Percentiles rank a stretch among this genome's conserved stretches.
These are phyloP conservation scores for Cyclanthera cordifolia DNA, from an alignment of 306 rosid species.

Conservation along the genomic window DNA sequence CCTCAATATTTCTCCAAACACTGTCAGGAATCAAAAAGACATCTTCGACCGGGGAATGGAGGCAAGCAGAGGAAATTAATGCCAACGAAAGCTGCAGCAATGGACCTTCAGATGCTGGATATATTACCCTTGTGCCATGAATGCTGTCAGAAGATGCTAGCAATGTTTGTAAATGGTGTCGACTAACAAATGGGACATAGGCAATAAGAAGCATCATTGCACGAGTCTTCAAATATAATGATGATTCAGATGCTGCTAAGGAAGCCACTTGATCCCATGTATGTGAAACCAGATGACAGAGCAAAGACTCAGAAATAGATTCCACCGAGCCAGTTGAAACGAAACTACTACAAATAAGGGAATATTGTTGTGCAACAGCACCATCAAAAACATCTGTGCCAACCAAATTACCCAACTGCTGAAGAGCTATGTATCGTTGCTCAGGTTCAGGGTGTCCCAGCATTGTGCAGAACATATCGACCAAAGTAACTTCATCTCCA, in stretches of 20 bases:
- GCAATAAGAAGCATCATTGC: conserved; percentile 66
- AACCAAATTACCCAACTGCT: conserved; percentile 56
- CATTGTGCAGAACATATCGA: conserved; percentile 54
- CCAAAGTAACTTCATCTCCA: conserved; percentile 56
- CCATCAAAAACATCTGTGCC: conserved; percentile 43
- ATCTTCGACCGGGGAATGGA: conserved; percentile 66
- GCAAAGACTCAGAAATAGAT: conserved; percentile 33
- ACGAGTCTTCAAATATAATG: conserved; percentile 43
- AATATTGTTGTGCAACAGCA: conserved; percentile 25
- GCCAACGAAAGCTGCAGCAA: conserved; percentile 66
- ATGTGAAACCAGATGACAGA: conserved; percentile 60
- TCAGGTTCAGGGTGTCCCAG: conserved; percentile 85
- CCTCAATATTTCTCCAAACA: conserved; percentile 66
- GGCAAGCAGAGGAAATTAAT: conserved; percentile 67
- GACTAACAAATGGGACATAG: conserved; percentile 68
- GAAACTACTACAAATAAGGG: conserved; percentile 24
- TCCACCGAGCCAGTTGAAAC: conserved; percentile 30
- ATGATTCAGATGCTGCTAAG: conserved; percentile 59
- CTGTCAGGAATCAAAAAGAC: conserved; percentile 62
- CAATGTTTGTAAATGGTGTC: conserved; percentile 57
- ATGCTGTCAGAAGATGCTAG: conserved; percentile 58
- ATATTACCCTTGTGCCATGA: conserved; percentile 41
- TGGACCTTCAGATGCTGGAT: conserved; percentile 53
- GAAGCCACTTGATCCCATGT: conserved; percentile 80
- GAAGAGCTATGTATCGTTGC: conserved; percentile 67